Evolutionary conservation across 495 filamentous ascomycete genomes (phyloP), one percentile per base, ranked within the genome.

Genomic region (Choiromyces venosus): DNA sequence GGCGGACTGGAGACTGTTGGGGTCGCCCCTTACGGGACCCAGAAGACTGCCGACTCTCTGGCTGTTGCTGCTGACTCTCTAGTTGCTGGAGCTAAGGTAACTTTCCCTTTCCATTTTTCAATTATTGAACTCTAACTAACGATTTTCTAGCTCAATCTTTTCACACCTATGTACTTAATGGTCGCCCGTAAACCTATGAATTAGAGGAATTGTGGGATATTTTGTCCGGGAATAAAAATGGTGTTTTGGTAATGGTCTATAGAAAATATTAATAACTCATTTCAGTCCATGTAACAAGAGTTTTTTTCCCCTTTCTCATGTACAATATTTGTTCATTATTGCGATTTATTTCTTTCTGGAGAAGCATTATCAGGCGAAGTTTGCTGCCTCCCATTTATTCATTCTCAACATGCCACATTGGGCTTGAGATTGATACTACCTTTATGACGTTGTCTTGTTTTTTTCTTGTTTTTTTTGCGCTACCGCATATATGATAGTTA

Each of bases 101-200:
- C 52, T 61, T 33, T 18, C 52, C 52, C 52, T 33, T 16, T 29
- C 52, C 25, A 16, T 25, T 14, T 19, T n/a, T 12, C 29, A 33
- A 18, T 25, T 35, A 25, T n/a, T 69, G 18, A 33, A n/a, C 25
- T 38, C 35, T 37, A n/a, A 56, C 65, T 68, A 71, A 36, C 36
- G n/a, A 6, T 12, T 37, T n/a, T 38, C 65, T 37, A 72, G 66
- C 88, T 93, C 87, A 92, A 97, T 81, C 87, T 99, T 25, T 99
- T 99, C 85, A 99, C 95, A 0, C 95, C 95, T 46, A 99, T 99
- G 95, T 98, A 97, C 86, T 85, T 99, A 82, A 97, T 99, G 95
- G 89, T 99, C 71, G 95, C 88, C 46, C 88, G 93, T 84, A 99
- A 99, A 86, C 92, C 94, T n/a, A 72, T 79, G 72, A 79, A 81